Conservation (phyloP, 345 rosid species). For the Syzygium grande region DNA sequence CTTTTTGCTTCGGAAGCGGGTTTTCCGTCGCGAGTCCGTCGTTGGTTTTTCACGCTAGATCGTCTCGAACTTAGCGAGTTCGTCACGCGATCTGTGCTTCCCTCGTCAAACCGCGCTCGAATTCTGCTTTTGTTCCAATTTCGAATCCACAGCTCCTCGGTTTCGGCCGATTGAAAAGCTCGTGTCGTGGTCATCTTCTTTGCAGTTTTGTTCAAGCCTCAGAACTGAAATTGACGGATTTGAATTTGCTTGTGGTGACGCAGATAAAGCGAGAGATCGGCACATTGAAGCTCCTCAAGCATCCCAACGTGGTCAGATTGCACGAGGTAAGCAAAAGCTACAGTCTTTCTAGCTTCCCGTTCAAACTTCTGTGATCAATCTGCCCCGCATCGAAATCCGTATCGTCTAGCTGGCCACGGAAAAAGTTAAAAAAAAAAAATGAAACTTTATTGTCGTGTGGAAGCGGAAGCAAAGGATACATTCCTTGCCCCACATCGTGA, state of each 20-base stretch:
- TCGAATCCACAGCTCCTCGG: not conserved
- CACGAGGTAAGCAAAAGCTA: slow-evolving; percentile 43
- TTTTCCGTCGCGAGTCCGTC: not conserved
- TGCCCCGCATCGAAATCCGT: not conserved
- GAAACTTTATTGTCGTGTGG: not conserved
- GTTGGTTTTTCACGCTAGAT: not conserved
- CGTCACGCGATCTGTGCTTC: not conserved
- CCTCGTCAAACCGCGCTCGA: not conserved
- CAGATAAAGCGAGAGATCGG: slow-evolving; percentile 92
- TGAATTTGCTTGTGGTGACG: not conserved
- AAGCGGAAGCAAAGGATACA: not conserved
- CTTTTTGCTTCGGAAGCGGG: not conserved
- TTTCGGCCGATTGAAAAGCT: not conserved
- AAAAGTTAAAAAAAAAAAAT: not conserved
- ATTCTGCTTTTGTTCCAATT: not conserved
- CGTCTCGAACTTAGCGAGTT: not conserved
- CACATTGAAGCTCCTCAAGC: slow-evolving; percentile 79
- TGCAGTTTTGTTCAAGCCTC: not conserved
- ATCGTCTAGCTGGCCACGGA: not conserved
- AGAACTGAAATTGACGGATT: not conserved
- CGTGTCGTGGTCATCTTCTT: not conserved
- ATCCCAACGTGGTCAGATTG: slow-evolving; percentile 82
- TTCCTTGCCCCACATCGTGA: not conserved
- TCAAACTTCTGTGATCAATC: not conserved
- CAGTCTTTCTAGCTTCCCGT: not conserved